Percentiles rank a stretch among this genome's conserved stretches.
Conservation (phyloP, 2,329 filamentous ascomycete genomes). For the Lecanicillium sp. region DNA sequence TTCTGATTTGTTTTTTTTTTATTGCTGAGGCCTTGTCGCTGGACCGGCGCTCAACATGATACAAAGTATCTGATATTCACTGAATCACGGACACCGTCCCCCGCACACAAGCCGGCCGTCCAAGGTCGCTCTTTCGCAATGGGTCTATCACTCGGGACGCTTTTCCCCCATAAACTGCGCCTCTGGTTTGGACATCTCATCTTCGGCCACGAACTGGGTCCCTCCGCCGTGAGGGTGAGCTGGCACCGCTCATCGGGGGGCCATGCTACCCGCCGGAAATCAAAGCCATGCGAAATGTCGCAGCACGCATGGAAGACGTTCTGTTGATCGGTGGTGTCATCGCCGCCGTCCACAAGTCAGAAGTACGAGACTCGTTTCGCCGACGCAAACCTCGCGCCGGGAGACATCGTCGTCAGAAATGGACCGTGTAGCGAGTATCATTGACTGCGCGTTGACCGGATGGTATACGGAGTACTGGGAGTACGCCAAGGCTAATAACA, state of each 20-base stretch:
- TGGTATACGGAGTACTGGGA: constrained; percentile 31
- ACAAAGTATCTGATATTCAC: too few relatives aligned
- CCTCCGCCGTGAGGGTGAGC: constrained; percentile 20
- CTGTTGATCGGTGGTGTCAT: constrained; percentile 20
- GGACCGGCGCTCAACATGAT: too few relatives aligned
- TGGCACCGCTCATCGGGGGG: constrained; percentile 26
- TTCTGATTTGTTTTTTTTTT: too few relatives aligned
- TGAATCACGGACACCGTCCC: too few relatives aligned
- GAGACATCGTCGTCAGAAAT: constrained; percentile 24
- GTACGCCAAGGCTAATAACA: constrained; percentile 25
- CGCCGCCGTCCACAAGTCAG: constrained; percentile 19
- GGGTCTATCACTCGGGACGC: constrained; percentile 21
- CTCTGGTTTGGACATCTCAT: constrained; percentile 24
- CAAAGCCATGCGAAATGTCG: constrained; percentile 26
- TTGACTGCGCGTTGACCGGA: constrained; percentile 29
- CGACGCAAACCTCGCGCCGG: constrained; percentile 22
- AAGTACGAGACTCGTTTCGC: constrained; percentile 22
- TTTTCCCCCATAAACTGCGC: constrained; percentile 21
- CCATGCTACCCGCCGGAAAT: constrained; percentile 24
- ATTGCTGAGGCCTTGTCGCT: too few relatives aligned
- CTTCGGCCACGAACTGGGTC: constrained; percentile 17
- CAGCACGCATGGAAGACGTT: constrained; percentile 21
- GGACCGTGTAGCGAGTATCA: constrained; percentile 23
- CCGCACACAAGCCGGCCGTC: too few relatives aligned
- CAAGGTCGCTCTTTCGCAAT: too few relatives aligned